Evolutionary conservation across 352 stramenopile genomes (phyloP).

Genomic region (Pythium sp.): DNA sequence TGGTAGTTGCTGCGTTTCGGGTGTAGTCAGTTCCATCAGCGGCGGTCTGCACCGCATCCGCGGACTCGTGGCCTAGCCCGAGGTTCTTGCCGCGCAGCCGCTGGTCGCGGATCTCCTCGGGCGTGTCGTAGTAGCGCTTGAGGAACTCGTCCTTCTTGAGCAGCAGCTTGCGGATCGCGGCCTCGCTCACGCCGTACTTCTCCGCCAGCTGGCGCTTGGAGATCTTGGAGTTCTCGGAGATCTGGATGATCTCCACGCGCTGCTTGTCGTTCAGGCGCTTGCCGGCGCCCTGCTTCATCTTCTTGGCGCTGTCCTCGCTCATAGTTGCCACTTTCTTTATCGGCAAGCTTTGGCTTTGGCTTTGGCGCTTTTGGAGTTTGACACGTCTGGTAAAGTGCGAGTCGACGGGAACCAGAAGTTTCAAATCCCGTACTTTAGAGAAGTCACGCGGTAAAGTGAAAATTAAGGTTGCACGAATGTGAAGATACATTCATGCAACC

Average conservation of each 20-base stretch:
- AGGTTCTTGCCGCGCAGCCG: constrained; percentile 63
- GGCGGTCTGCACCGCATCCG: neutral
- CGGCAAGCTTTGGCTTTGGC: neutral
- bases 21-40: neutral
- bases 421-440: neutral
- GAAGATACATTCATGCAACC: neutral
- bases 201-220: constrained; percentile 76
- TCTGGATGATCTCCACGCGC: constrained; percentile 83
- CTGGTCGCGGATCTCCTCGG: constrained; percentile 71
- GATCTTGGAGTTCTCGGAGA: constrained; percentile 72
- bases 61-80: constrained; percentile 15
- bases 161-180: constrained; percentile 76
- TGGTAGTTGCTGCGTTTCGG: neutral
- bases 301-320: constrained; percentile 46
- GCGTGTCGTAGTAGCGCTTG: constrained; percentile 77
- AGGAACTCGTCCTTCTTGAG: constrained; percentile 82
- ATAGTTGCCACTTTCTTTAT: constrained; percentile 7
- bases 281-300: constrained; percentile 60
- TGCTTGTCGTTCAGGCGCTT: constrained; percentile 81
- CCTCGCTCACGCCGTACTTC: constrained; percentile 76
- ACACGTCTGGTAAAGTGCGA: neutral
- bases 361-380: neutral
- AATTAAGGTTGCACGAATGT: neutral
- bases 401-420: neutral
- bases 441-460: neutral